A percentile compares a stretch with the other conserved stretches of the same genome.
Evolutionary conservation across 495 filamentous ascomycete species (phyloP).

Genomic region (Parathielavia hyrcaniae): DNA sequence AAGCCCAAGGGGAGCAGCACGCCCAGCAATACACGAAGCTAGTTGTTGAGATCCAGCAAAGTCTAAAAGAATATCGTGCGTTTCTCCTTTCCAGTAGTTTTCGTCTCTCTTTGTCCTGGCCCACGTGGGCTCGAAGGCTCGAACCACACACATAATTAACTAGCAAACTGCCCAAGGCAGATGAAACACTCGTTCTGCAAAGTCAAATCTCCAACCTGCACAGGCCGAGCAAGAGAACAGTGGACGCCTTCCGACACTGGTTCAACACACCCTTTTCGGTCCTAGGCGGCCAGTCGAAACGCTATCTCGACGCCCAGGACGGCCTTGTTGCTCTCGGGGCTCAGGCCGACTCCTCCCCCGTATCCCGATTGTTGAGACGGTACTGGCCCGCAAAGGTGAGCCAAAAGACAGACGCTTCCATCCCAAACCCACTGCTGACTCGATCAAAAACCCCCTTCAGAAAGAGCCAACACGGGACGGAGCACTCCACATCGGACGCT

Average conservation of each 20-base stretch:
- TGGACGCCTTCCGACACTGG: background rate
- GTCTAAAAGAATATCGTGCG: background rate
- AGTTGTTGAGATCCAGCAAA: background rate
- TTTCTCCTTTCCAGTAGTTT: background rate
- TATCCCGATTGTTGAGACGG: background rate
- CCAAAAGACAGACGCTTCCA: no score
- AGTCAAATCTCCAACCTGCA: background rate
- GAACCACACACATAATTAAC: no score
- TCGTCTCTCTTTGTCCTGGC: no score
- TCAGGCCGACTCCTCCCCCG: background rate
- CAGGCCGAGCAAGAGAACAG: background rate
- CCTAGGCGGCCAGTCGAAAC: background rate
- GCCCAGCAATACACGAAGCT: background rate
- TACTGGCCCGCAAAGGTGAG: background rate
- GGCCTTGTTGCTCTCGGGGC: background rate
- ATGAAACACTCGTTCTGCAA: conserved; percentile 1
- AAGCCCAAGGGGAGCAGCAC: background rate
- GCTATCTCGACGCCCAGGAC: conserved; percentile 1
- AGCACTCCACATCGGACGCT: background rate
- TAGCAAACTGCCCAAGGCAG: background rate
- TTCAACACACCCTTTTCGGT: background rate
- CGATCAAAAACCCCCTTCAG: background rate
- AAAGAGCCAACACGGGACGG: background rate
- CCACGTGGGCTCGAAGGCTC: no score
- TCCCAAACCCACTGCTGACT: no score